A percentile compares a stretch with the other conserved stretches of the same genome.
phyloP scores from a whole-genome alignment of 192 early-diverging fungal genomes.

The Entophlyctis helioformis region DNA sequence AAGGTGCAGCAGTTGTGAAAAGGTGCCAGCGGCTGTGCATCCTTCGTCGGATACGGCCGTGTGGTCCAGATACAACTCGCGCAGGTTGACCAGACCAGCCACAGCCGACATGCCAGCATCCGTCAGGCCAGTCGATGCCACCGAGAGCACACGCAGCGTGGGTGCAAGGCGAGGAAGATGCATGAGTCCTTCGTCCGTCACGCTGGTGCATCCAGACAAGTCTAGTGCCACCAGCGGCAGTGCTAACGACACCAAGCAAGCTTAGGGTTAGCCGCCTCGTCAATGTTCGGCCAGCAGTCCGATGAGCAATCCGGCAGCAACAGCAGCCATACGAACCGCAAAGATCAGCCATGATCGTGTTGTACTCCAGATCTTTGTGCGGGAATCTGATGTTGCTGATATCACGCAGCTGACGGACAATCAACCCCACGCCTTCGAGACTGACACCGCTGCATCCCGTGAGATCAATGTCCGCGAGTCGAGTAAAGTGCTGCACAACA shows the following conservation, averaged over 20 bases:
- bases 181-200: slow-evolving; percentile 29
- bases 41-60: slow-evolving; percentile 28
- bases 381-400: slow-evolving; percentile 33
- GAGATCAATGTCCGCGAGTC: slow-evolving; percentile 3
- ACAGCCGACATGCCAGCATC: slow-evolving; percentile 26
- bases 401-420: slow-evolving; percentile 10
- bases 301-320: slow-evolving; percentile 10
- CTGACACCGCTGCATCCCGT: slow-evolving; percentile 5
- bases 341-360: no score
- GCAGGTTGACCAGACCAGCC: slow-evolving; percentile 14
- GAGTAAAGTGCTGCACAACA: background rate
- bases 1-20: slow-evolving; percentile 7
- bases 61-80: slow-evolving; percentile 29
- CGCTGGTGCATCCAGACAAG: slow-evolving; percentile 22
- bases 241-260: no score
- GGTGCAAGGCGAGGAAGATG: slow-evolving; percentile 10
- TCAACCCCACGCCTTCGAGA: background rate
- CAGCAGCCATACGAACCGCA: slow-evolving; percentile 23
- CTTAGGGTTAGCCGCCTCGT: no score
- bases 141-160: slow-evolving; percentile 22
- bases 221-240: slow-evolving; percentile 32
- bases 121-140: slow-evolving; percentile 34
- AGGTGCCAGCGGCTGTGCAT: no score
- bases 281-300: no score
- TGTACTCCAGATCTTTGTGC: slow-evolving; percentile 32